These are phyloP conservation scores for Xylariomycetidae sp. DNA, from an alignment of 2,329 filamentous ascomycete species.

Conservation along the genomic window DNA sequence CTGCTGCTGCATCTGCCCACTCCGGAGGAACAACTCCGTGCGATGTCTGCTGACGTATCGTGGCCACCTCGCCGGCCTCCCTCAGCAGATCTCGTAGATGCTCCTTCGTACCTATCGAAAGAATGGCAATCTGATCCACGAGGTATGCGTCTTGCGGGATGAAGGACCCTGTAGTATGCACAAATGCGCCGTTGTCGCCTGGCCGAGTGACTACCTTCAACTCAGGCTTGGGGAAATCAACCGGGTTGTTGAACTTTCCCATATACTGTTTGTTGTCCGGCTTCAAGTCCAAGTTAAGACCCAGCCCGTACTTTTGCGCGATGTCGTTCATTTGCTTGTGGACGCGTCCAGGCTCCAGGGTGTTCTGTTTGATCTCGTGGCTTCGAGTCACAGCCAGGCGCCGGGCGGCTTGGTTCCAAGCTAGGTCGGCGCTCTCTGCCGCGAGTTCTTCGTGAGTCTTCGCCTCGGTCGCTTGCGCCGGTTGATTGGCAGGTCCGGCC, in stretches of 20 bases:
- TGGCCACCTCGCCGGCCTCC: conserved; percentile 66
- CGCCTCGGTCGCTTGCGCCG: conserved; percentile 38
- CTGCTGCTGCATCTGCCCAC: conserved; percentile 68
- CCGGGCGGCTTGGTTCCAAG: conserved; percentile 61
- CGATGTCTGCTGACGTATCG: conserved; percentile 67
- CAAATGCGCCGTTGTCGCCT: conserved; percentile 55
- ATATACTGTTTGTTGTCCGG: conserved; percentile 30
- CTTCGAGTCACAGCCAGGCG: conserved; percentile 53
- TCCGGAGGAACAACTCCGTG: conserved; percentile 74
- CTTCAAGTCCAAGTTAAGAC: conserved; percentile 51
- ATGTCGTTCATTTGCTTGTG: conserved; percentile 54
- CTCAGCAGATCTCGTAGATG: conserved; percentile 69
- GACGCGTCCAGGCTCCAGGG: conserved; percentile 59
- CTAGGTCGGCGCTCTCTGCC: conserved; percentile 58
- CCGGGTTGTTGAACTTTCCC: conserved; percentile 43
- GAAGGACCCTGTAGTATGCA: conserved; percentile 60
- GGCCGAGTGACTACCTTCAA: conserved; percentile 49
- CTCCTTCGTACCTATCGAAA: conserved; percentile 80
- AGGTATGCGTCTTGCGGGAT: conserved; percentile 70
- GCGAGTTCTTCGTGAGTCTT: conserved; percentile 57
- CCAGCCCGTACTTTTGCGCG: conserved; percentile 51
- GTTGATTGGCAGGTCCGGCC: conserved; percentile 59
- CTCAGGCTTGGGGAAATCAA: conserved; percentile 43
- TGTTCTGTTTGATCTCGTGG: conserved; percentile 67
- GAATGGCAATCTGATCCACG: conserved; percentile 73